Evolutionary conservation across 371 early-diverging fungal genomes (phyloP).

Genomic region (Mortierella sp.): DNA sequence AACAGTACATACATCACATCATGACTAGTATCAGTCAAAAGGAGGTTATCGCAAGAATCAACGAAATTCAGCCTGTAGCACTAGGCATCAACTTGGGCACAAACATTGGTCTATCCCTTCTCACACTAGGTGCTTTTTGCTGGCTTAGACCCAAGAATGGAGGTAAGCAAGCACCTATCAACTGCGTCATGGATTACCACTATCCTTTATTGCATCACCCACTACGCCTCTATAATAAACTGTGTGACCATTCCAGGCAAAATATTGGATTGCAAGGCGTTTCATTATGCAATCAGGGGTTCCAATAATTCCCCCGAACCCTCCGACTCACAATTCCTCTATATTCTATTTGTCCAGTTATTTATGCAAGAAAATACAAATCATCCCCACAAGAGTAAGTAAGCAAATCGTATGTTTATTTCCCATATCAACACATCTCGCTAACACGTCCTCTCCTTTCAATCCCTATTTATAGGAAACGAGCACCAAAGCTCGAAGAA

Average conservation of each 20-base stretch:
- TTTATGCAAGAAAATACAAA: constrained; percentile 66
- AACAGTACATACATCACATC: neutral
- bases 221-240: too few relatives aligned
- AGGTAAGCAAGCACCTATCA: constrained; percentile 47
- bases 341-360: constrained; percentile 48
- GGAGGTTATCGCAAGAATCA: neutral
- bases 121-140: constrained; percentile 61
- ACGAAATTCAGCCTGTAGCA: constrained; percentile 43
- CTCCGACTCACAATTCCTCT: neutral
- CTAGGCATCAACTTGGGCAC: constrained; percentile 64
- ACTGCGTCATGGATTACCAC: neutral
- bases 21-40: constrained; percentile 29
- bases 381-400: constrained; percentile 62
- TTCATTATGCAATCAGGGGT: constrained; percentile 1
- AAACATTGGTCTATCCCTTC: constrained; percentile 58
- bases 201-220: too few relatives aligned
- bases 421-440: neutral
- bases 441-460: neutral
- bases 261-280: too few relatives aligned
- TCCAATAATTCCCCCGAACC: constrained; percentile 5
- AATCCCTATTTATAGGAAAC: constrained; percentile 61
- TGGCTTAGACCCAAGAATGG: constrained; percentile 65
- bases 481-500: constrained; percentile 70
- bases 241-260: too few relatives aligned
- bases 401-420: neutral